These are phyloP conservation scores for Xylariaceae sp. DNA, from an alignment of 2,329 filamentous ascomycete genomes.

Conservation along the genomic window DNA sequence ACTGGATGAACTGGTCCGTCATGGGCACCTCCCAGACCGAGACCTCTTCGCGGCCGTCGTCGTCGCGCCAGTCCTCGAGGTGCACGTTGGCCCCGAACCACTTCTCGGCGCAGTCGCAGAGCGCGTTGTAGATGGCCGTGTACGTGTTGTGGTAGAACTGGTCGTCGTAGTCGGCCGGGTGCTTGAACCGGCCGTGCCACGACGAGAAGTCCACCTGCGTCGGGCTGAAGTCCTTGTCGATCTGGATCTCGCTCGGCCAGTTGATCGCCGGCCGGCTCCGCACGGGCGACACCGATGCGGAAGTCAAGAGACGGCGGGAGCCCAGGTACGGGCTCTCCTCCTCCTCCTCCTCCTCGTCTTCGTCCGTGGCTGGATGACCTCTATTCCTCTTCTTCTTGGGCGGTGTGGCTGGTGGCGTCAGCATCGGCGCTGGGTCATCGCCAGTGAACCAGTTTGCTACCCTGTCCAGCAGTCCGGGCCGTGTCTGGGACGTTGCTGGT, in stretches of 20 bases:
- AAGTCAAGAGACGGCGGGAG: background rate
- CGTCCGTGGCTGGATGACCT: no score
- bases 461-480: slow-evolving; percentile 4
- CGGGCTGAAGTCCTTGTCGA: slow-evolving; percentile 15
- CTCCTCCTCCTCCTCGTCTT: no score
- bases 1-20: slow-evolving; percentile 31
- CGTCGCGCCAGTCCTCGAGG: slow-evolving; percentile 13
- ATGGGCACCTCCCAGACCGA: slow-evolving; percentile 25
- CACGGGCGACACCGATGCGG: background rate
- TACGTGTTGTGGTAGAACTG: slow-evolving; percentile 24
- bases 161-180: slow-evolving; percentile 22
- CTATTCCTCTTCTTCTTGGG: no score
- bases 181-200: slow-evolving; percentile 13
- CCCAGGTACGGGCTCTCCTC: background rate
- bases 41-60: background rate
- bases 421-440: slow-evolving; percentile 5
- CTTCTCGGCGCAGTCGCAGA: slow-evolving; percentile 20
- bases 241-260: slow-evolving; percentile 5
- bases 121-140: slow-evolving; percentile 23
- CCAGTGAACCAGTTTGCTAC: slow-evolving; percentile 1
- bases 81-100: slow-evolving; percentile 26
- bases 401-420: background rate
- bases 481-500: slow-evolving; percentile 8
- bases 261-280: background rate
- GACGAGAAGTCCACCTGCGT: slow-evolving; percentile 21